A percentile compares a stretch with the other conserved stretches of the same genome.
These are phyloP conservation scores for Trypanosoma mega DNA, from an alignment of 208 protist genomes.

Conservation along the genomic window DNA sequence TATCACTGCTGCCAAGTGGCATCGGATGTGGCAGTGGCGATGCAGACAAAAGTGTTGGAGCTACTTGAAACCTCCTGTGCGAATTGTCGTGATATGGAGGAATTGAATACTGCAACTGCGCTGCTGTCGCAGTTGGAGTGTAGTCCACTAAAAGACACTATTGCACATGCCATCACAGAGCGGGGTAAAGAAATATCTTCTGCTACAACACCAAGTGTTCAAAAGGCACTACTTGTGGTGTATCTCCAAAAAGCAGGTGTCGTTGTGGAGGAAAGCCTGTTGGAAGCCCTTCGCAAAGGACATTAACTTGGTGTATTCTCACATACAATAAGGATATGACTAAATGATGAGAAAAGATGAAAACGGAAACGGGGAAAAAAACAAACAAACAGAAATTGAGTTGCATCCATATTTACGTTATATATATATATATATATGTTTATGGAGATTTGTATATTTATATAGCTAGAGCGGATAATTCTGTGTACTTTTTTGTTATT, in stretches of 20 bases:
- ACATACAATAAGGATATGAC: no score
- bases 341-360: background rate
- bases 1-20: constrained; percentile 13
- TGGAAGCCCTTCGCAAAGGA: constrained; percentile 35
- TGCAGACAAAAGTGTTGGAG: constrained; percentile 42
- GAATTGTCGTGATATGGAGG: constrained; percentile 20
- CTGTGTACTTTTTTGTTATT: no score
- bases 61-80: constrained; percentile 25
- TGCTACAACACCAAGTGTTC: constrained; percentile 18
- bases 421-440: no score
- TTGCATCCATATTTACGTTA: no score
- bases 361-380: background rate
- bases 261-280: constrained; percentile 34
- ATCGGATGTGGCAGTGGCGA: constrained; percentile 23
- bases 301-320: no score
- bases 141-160: constrained; percentile 19
- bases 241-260: constrained; percentile 64
- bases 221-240: constrained; percentile 72
- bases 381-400: background rate
- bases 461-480: no score
- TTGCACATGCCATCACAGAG: constrained; percentile 26
- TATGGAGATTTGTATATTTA: no score
- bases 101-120: constrained; percentile 47
- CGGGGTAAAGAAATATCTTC: constrained; percentile 24
- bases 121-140: constrained; percentile 34